Percentiles rank a stretch among this genome's conserved stretches.
These are phyloP conservation scores for Colletotrichum filicis DNA, from an alignment of 2,329 filamentous ascomycete genomes.

Conservation along the genomic window DNA sequence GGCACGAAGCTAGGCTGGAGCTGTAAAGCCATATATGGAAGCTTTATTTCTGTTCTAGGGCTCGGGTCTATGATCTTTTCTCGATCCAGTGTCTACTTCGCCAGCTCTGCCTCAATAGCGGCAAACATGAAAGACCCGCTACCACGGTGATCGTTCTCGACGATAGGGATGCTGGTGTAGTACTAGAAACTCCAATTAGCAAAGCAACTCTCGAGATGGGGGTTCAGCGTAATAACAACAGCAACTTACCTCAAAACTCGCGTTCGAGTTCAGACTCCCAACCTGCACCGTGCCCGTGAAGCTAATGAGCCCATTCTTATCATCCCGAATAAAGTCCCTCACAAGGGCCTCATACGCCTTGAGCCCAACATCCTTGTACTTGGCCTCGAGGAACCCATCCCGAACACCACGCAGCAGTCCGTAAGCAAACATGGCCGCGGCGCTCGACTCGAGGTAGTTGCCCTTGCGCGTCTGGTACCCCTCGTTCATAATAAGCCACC, in stretches of 20 bases:
- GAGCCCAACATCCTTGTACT: slow-evolving; percentile 47
- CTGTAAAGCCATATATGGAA: too few relatives aligned
- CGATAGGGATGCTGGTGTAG: slow-evolving; percentile 19
- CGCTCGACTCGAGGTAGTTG: slow-evolving; percentile 71
- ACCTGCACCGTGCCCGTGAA: slow-evolving; percentile 64
- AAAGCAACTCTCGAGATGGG: too few relatives aligned
- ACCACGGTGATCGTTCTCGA: slow-evolving; percentile 21
- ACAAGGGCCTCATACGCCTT: slow-evolving; percentile 49
- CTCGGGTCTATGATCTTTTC: too few relatives aligned
- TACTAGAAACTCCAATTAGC: neutral
- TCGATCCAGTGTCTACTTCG: neutral
- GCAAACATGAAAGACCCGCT: slow-evolving; percentile 23
- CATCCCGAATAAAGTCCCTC: slow-evolving; percentile 56
- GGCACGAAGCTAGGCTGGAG: too few relatives aligned
- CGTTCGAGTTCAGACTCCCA: slow-evolving; percentile 60
- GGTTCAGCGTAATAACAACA: too few relatives aligned
- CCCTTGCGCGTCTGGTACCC: slow-evolving; percentile 57
- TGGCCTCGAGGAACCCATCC: slow-evolving; percentile 49
- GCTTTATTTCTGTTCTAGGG: too few relatives aligned
- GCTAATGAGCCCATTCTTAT: slow-evolving; percentile 57
- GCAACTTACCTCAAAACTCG: slow-evolving; percentile 57
- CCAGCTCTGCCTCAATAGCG: slow-evolving; percentile 16
- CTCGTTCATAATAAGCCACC: slow-evolving; percentile 68
- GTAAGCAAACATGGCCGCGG: slow-evolving; percentile 67
- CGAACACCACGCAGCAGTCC: slow-evolving; percentile 56